A percentile compares a stretch with the other conserved stretches of the same genome.
Evolutionary conservation across 1,284 basidiomycete genomes (phyloP).

Genomic region (Pyrrhoderma lamaoense): DNA sequence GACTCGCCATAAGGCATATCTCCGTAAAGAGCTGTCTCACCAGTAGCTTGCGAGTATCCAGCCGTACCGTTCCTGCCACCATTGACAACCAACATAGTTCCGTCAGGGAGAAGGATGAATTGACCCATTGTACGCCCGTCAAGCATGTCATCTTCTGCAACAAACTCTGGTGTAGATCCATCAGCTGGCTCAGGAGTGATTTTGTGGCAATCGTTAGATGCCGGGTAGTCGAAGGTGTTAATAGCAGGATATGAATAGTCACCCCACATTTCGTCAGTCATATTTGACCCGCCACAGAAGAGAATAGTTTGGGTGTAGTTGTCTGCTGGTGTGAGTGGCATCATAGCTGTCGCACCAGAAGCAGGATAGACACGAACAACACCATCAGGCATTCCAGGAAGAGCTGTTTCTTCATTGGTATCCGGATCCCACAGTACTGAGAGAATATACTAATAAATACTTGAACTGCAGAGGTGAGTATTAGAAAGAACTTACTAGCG

Average conservation of each 20-base stretch:
- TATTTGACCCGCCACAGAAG: constrained; percentile 84
- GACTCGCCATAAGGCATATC: constrained; percentile 62
- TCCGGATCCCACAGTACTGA: constrained; percentile 58
- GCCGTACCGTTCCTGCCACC: constrained; percentile 75
- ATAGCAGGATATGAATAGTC: constrained; percentile 63
- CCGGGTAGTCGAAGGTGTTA: constrained; percentile 58
- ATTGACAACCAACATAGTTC: constrained; percentile 69
- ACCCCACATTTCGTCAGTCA: constrained; percentile 65
- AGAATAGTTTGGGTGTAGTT: constrained; percentile 80
- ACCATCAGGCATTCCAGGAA: constrained; percentile 56
- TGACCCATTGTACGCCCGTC: constrained; percentile 81
- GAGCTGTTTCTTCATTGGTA: constrained; percentile 51
- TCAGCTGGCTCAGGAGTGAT: constrained; percentile 77
- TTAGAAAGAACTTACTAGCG: constrained; percentile 44
- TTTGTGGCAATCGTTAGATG: constrained; percentile 59
- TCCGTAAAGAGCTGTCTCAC: constrained; percentile 33
- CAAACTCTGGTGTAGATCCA: constrained; percentile 44
- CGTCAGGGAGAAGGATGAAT: constrained; percentile 73
- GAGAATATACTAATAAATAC: constrained; percentile 8
- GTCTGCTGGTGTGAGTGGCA: constrained; percentile 85
- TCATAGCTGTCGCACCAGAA: constrained; percentile 84
- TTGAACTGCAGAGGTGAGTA: too few species aligned
- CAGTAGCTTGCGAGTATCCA: constrained; percentile 54
- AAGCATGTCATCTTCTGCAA: constrained; percentile 69
- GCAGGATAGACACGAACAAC: constrained; percentile 88